phyloP scores from a whole-genome alignment of 208 protist genomes.

The Leishmania martiniquensis region DNA sequence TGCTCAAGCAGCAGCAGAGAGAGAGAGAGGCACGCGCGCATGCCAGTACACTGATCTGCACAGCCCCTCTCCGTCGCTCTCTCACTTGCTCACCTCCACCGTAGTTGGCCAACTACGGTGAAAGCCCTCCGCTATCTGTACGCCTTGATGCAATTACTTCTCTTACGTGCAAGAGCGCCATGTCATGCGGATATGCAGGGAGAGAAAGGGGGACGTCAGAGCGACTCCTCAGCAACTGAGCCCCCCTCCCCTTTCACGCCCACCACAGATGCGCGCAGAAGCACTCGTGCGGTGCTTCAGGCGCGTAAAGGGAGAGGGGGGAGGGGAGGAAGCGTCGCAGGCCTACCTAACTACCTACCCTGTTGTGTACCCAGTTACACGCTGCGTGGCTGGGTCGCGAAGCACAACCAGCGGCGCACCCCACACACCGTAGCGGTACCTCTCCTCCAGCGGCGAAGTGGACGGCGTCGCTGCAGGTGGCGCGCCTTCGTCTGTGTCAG shows the following conservation, averaged over 20 bases:
- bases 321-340: not conserved
- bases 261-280: not conserved
- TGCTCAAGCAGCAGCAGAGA: not conserved
- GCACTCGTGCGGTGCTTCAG: not conserved
- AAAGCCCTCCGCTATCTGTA: not conserved
- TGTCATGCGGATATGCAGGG: not conserved
- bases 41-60: not conserved
- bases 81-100: not conserved
- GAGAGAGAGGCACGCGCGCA: not conserved
- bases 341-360: no score
- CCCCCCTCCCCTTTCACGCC: not conserved
- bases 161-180: no score
- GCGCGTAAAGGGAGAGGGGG: not conserved
- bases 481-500: not conserved
- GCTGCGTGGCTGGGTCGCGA: conserved; percentile 36
- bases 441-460: not conserved
- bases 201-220: not conserved
- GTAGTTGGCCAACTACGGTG: not conserved
- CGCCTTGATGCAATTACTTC: not conserved
- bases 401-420: conserved; percentile 31
- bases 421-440: conserved; percentile 30
- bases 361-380: conserved; percentile 43
- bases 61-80: no score
- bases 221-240: not conserved
- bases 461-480: not conserved